Base-by-base conservation (phyloP, 345 rosid genomes). In the Aegle marmelos region DNA sequence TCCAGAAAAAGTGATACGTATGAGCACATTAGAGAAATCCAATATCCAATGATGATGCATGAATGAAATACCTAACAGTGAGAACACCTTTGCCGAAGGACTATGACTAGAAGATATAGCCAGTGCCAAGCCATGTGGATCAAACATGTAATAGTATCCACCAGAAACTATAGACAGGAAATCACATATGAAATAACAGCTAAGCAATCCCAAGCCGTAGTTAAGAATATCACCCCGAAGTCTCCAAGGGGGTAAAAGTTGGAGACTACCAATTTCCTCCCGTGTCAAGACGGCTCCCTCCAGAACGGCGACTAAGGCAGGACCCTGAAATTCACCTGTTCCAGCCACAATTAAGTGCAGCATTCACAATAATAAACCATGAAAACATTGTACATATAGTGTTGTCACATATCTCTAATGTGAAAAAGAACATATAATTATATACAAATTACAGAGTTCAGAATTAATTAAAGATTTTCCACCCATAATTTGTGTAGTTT, bases 321-420 rank as follows among this genome's bases (percentile, higher is more conserved):
- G 97, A 48, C 98, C 98, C 85, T 95, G 98, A 83, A 89, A 95
- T 82, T 93, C 94, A 84, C 93, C 98, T 95, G 89, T 58, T 80
- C 62, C 28, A 24, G 37, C 70, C 48, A 79, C 68, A 70, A 79
- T 76, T 48, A 56, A 70, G 68, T 76, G 63, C 68, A 80, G 34
- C 2, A 78, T 53, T 75, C 28, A 81, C 74, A 73, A 27, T 16
- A 76, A 50, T 67, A 48, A 67, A 70, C 57, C 57, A 62, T 57
- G 54, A 14, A 61, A 36, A 59, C 37, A 21, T 45, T 45, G 50
- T 45, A 50, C 34, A 80, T 19, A 60, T 68, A 33, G 48, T 19
- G 41, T 65, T 4, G 14, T 75, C 4, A 68, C 19, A 73, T 67
- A n/a, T 41, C 63, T 60, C 75, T 36, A 27, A 72, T 60, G 19